phyloP scores from a whole-genome alignment of 306 rosid species.

The Cucumis sativus region Cucumber_9930_V3 NC_026659.2:21589501-21590000 shows the following conservation, averaged over 20 bases:
- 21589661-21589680: neutral
- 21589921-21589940: conserved; percentile 91
- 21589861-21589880: conserved; percentile 43
- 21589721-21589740: neutral
- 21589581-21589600: neutral
- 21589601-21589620: conserved; percentile 21
- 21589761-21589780: neutral
- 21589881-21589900: conserved; percentile 50
- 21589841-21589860: neutral
- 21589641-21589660: neutral
- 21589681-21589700: neutral
- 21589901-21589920: conserved; percentile 99
- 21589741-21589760: neutral
- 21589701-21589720: neutral
- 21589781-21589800: neutral
- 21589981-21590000: conserved; percentile 90
- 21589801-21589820: neutral
- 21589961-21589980: conserved; percentile 69
- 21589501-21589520: neutral
- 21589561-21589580: neutral
- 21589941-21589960: conserved; percentile 92
- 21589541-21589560: neutral
- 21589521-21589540: neutral
- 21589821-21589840: neutral
- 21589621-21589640: neutral